phyloP scores from a whole-genome alignment of 306 rosid genomes.

The Prunus padus region DNA sequence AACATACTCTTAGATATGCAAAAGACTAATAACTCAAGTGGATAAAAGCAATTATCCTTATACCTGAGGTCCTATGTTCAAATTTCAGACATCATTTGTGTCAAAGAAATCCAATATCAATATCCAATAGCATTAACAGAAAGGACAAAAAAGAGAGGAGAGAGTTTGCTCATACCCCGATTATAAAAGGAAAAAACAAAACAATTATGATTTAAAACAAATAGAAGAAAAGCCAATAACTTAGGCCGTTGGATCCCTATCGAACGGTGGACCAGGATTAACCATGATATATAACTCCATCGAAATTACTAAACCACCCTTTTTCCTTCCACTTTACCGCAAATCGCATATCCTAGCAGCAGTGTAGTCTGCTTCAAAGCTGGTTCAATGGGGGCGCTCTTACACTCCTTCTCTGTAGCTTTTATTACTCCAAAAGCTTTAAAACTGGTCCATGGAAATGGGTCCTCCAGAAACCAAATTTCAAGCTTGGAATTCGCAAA shows the following conservation, averaged over 20 bases:
- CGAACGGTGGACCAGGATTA: background rate
- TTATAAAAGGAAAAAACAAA: too few species aligned
- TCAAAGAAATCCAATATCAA: too few species aligned
- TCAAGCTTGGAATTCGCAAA: conserved; percentile 27
- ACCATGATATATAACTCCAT: background rate
- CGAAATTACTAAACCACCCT: conserved; percentile 5
- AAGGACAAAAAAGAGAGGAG: too few species aligned
- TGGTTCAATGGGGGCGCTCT: conserved; percentile 45
- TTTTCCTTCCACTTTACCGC: background rate
- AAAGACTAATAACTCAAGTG: too few species aligned
- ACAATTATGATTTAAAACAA: background rate
- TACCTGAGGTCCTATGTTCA: too few species aligned
- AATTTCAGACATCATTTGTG: too few species aligned
- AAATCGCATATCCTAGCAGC: background rate
- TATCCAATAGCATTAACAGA: too few species aligned
- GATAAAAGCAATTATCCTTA: too few species aligned
- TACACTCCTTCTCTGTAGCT: conserved; percentile 32
- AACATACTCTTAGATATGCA: too few species aligned
- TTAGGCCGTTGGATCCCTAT: background rate
- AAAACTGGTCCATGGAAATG: conserved; percentile 18
- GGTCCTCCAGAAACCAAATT: conserved; percentile 15
- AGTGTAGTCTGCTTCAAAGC: background rate
- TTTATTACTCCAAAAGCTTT: conserved; percentile 31
- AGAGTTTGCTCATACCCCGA: too few species aligned
- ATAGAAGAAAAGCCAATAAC: too few species aligned